A percentile compares a stretch with the other conserved stretches of the same genome.
Conservation (phyloP, 306 rosid species). For the Psophocarpus tetragonolobus region DNA sequence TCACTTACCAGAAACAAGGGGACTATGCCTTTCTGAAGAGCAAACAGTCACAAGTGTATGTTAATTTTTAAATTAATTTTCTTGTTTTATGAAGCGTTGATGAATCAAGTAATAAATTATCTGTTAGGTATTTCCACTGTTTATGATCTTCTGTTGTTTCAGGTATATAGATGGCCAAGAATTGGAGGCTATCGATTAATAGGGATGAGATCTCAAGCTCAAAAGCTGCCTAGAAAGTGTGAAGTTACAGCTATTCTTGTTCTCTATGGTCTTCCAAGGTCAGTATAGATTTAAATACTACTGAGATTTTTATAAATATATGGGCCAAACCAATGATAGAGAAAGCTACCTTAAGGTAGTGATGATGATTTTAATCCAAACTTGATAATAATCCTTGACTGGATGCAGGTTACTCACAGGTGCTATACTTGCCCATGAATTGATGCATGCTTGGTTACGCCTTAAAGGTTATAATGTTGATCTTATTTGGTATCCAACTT, state of each 20-base stretch:
- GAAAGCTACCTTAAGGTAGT: neutral
- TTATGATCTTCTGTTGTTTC: conserved; percentile 27
- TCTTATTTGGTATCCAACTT: conserved; percentile 13
- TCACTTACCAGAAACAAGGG: conserved; percentile 97
- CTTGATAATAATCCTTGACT: neutral
- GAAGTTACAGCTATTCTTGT: conserved; percentile 99
- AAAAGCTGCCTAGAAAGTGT: conserved; percentile 67
- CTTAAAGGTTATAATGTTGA: conserved; percentile 64
- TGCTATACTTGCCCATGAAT: conserved; percentile 96
- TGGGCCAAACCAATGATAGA: neutral
- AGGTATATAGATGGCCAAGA: conserved; percentile 45
- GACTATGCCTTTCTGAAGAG: conserved; percentile 94
- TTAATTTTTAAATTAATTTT: neutral
- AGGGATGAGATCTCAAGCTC: conserved; percentile 72
- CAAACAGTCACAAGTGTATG: conserved; percentile 87
- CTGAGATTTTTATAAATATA: neutral
- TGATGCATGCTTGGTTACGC: conserved; percentile 98
- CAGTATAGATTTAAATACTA: conserved; percentile 4
- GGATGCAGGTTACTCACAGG: conserved; percentile 88
- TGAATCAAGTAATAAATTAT: neutral
- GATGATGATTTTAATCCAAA: neutral
- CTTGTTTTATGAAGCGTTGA: conserved; percentile 12
- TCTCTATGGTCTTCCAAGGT: conserved; percentile 98
- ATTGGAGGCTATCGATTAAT: conserved; percentile 40
- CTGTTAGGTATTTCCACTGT: neutral